A percentile compares a stretch with the other conserved stretches of the same genome.
Evolutionary conservation across 106 monocot species (phyloP).

Genomic region (Acorus calamus): DNA sequence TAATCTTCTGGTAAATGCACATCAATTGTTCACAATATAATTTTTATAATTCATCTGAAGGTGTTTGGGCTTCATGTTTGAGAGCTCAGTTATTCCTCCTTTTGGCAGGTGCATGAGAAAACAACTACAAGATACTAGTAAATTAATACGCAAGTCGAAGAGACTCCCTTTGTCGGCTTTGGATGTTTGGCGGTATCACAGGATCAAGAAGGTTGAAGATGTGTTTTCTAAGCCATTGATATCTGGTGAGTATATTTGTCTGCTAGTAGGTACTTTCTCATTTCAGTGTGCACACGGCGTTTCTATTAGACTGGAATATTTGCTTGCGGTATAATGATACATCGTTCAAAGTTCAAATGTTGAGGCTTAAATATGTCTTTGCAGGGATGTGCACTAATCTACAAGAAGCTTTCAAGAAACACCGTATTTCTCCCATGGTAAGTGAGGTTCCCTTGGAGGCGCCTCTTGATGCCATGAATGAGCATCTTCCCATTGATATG

Average conservation of each 20-base stretch:
- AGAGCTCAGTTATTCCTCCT: not conserved
- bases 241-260: conserved; percentile 23
- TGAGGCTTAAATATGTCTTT: not conserved
- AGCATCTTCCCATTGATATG: not conserved
- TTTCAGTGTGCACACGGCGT: not conserved
- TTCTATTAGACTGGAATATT: not conserved
- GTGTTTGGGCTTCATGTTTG: not conserved
- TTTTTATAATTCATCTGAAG: no score
- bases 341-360: no score
- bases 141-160: conserved; percentile 40
- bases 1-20: no score
- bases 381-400: conserved; percentile 39
- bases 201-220: conserved; percentile 17
- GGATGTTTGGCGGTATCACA: conserved; percentile 33
- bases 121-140: conserved; percentile 31
- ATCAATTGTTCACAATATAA: no score
- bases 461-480: conserved; percentile 3
- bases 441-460: conserved; percentile 7
- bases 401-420: conserved; percentile 24
- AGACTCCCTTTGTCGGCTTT: conserved; percentile 39
- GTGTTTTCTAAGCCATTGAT: conserved; percentile 41
- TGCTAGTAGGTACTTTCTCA: not conserved
- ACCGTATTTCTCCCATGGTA: conserved; percentile 14
- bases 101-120: conserved; percentile 40
- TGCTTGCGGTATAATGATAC: no score